phyloP scores from a whole-genome alignment of 208 protist genomes.

The Acanthamoeba triangularis region DNA sequence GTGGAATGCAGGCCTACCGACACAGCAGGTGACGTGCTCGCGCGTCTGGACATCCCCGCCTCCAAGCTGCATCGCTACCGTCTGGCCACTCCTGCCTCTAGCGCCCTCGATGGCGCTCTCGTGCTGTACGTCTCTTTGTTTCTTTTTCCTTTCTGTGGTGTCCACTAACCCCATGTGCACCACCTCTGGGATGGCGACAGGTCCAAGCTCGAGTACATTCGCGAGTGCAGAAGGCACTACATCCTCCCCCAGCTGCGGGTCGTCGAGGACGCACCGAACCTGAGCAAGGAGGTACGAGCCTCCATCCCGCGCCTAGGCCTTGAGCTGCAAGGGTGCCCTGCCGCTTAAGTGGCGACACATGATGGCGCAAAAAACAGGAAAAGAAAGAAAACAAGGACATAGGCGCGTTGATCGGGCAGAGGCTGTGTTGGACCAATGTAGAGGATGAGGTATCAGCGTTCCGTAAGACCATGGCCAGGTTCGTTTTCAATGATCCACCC shows the following conservation, averaged over 20 bases:
- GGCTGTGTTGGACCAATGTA: not conserved
- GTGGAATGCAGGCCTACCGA: not conserved
- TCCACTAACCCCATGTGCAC: no score
- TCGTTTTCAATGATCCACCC: not conserved
- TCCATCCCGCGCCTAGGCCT: not conserved
- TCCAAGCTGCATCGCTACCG: not conserved
- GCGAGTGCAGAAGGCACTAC: not conserved
- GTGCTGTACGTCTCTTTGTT: not conserved
- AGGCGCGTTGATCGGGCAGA: not conserved
- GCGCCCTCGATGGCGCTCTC: not conserved
- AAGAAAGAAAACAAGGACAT: slow-evolving; percentile 41
- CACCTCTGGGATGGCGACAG: not conserved
- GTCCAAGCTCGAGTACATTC: slow-evolving; percentile 34
- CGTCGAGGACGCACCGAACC: not conserved
- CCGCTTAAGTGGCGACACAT: not conserved
- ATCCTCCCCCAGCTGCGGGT: not conserved
- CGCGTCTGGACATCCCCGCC: not conserved
- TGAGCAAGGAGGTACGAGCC: slow-evolving; percentile 1
- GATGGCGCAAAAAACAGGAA: not conserved
- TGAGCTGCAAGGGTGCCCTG: not conserved
- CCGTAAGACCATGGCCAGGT: slow-evolving; percentile 38
- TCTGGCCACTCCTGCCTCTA: not conserved
- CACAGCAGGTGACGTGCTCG: not conserved
- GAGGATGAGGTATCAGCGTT: not conserved
- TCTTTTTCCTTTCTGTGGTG: not conserved